Evolutionary conservation across 768 basidiomycete species (phyloP).

Genomic region (Pleurotus ostreatus): DNA sequence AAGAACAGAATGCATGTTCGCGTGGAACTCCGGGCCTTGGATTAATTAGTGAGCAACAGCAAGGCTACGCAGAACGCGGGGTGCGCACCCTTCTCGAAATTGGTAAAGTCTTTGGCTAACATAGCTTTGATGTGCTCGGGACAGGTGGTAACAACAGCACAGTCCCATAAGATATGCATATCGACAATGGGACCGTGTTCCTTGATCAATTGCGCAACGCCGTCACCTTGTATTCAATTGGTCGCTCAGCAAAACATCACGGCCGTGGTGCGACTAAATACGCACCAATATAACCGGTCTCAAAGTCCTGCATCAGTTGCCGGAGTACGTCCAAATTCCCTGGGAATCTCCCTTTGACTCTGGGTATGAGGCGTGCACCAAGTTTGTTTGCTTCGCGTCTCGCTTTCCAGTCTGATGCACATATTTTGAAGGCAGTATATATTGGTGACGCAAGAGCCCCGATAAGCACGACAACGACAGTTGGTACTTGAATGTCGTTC

Average conservation of each 20-base stretch:
- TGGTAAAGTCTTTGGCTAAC: slow-evolving; percentile 53
- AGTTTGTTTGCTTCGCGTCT: slow-evolving; percentile 34
- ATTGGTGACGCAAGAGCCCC: slow-evolving; percentile 30
- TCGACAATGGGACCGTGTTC: slow-evolving; percentile 40
- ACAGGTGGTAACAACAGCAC: slow-evolving; percentile 41
- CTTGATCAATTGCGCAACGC: slow-evolving; percentile 28
- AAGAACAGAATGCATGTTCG: slow-evolving; percentile 41
- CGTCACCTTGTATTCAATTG: slow-evolving; percentile 32
- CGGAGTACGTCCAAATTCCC: slow-evolving; percentile 45
- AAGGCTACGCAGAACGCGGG: neutral
- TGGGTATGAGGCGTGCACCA: slow-evolving; percentile 43
- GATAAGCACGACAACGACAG: slow-evolving; percentile 33
- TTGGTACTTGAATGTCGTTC: slow-evolving; percentile 23
- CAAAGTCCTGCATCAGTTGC: slow-evolving; percentile 30
- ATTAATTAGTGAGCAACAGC: neutral
- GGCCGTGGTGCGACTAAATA: neutral
- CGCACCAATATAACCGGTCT: slow-evolving; percentile 48
- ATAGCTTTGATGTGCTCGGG: slow-evolving; percentile 58
- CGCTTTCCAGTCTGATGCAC: slow-evolving; percentile 23
- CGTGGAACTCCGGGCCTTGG: slow-evolving; percentile 25
- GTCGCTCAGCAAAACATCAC: neutral
- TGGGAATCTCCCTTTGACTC: slow-evolving; percentile 29
- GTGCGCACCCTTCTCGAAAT: slow-evolving; percentile 51
- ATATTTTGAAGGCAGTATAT: slow-evolving; percentile 24
- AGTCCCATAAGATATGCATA: slow-evolving; percentile 39